Evolutionary conservation across 1,284 basidiomycete species (phyloP), one percentile per base, ranked within the genome.

Genomic region (Pseudozyma flocculosa): DNA sequence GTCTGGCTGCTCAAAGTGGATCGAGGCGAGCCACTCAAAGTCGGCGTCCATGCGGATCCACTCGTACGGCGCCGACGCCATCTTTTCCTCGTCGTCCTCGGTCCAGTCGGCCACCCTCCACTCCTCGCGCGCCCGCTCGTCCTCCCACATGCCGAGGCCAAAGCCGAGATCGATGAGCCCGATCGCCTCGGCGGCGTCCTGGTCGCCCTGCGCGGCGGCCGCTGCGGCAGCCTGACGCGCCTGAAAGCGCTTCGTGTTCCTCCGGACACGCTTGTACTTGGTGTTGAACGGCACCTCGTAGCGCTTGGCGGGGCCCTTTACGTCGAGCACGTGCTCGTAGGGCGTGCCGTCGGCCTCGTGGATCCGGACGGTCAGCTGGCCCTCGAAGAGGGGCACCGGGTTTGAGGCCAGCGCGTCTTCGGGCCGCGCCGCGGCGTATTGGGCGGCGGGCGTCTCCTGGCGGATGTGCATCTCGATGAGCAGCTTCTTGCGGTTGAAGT

Each of bases 21-120:
- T 86, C 42, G 84, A 84, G 18, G 91, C 89, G 54, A 98, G 89
- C 95, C 95, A 99, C 80, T 98, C 94, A 79, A 95, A 94, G 77
- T 99, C 95, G 18, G 95, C 92, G 77, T 99, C 95, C 82, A 98
- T 90, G 55, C 95, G 84, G 64, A 99, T 98, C 95, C 95, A 99
- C 80, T 99, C 95, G 80, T 97, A 98, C 1, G 92, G 39, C 88
- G 90, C 57, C 87, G 67, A 68, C 3, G 71, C 87, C 90, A 97
- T 96, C 42, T 85, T 83, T 57, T 87, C 86, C 75, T 96, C 94
- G 62, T 97, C 92, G 70, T 95, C 92, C 75, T 96, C 94, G 4
- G 89, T 92, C 95, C 93, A 99, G 78, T 97, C 95, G 13, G 89
- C 89, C 2, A 98, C 93, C 49, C 67, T 67, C 75, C 95, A 98